phyloP scores from a whole-genome alignment of 2,329 filamentous ascomycete species.

The Didymella sp. region DNA sequence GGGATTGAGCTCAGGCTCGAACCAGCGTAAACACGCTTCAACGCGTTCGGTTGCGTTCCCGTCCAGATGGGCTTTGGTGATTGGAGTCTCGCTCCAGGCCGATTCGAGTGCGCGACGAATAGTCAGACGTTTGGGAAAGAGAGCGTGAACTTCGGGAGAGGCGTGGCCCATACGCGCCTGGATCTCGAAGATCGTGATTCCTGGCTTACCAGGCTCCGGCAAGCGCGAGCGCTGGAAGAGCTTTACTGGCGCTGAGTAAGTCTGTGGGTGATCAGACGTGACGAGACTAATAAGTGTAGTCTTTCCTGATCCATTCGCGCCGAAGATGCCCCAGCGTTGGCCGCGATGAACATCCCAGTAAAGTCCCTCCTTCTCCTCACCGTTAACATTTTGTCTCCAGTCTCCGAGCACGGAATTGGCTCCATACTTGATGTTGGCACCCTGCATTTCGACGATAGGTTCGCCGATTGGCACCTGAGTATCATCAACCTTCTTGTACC shows the following conservation, averaged over 20 bases:
- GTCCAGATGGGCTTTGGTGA: constrained; percentile 71
- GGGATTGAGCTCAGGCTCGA: constrained; percentile 78
- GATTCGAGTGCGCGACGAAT: constrained; percentile 79
- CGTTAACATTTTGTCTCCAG: constrained; percentile 70
- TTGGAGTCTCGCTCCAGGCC: constrained; percentile 89
- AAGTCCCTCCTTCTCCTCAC: constrained; percentile 66
- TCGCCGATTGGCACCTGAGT: constrained; percentile 59
- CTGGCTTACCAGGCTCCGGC: constrained; percentile 72
- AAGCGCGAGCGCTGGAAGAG: constrained; percentile 84
- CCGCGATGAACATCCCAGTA: constrained; percentile 84
- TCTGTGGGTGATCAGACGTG: constrained; percentile 93
- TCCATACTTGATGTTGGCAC: constrained; percentile 82
- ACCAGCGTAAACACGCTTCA: constrained; percentile 75
- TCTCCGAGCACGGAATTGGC: constrained; percentile 78
- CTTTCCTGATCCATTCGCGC: constrained; percentile 93
- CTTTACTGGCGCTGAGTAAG: constrained; percentile 85
- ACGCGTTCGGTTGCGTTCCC: constrained; percentile 65
- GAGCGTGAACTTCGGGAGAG: constrained; percentile 90
- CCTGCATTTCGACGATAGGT: constrained; percentile 83
- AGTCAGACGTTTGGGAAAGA: constrained; percentile 81
- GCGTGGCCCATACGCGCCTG: constrained; percentile 90
- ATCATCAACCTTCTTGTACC: constrained; percentile 35
- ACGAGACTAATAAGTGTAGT: constrained; percentile 92
- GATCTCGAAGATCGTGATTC: constrained; percentile 90
- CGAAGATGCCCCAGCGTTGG: constrained; percentile 90